Conservation (phyloP, 805 yeast species). For the Blastobotrys muscicola region DNA sequence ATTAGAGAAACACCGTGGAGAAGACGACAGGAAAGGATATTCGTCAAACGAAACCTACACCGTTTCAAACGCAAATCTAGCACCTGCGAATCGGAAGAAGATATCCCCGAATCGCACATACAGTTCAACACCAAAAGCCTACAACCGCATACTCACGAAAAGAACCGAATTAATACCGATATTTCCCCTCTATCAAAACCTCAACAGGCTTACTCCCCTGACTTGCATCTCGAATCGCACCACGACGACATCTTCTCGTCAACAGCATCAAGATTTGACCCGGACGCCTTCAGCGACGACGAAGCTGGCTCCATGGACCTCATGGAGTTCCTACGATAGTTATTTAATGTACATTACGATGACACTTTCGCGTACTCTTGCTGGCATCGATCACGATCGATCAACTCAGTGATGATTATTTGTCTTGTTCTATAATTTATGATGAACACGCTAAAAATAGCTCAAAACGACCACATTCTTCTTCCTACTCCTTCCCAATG, state of each 20-base stretch:
- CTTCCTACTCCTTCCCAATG: no score
- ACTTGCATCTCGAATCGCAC: neutral
- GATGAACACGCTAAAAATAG: no score
- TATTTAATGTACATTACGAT: slow-evolving; percentile 1
- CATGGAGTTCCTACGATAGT: slow-evolving; percentile 2
- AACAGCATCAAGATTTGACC: neutral
- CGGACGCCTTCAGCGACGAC: no score
- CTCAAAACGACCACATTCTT: no score
- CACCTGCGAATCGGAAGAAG: no score
- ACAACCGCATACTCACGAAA: no score
- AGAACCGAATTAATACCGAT: no score
- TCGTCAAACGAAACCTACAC: slow-evolving; percentile 9
- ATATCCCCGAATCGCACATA: no score
- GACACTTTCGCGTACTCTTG: neutral
- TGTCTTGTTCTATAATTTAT: neutral
- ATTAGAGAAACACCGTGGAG: slow-evolving; percentile 44
- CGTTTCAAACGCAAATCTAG: slow-evolving; percentile 5
- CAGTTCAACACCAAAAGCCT: no score
- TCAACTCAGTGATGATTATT: neutral
- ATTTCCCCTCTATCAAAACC: no score
- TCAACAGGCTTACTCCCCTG: no score
- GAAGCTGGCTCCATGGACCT: slow-evolving; percentile 2
- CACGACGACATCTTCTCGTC: neutral
- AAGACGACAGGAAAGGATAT: slow-evolving; percentile 10
- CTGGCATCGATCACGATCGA: neutral